Percentiles rank a stretch among this genome's conserved stretches.
phyloP scores from a whole-genome alignment of 305 asterid species.

The Fraxinus paxiana region DNA sequence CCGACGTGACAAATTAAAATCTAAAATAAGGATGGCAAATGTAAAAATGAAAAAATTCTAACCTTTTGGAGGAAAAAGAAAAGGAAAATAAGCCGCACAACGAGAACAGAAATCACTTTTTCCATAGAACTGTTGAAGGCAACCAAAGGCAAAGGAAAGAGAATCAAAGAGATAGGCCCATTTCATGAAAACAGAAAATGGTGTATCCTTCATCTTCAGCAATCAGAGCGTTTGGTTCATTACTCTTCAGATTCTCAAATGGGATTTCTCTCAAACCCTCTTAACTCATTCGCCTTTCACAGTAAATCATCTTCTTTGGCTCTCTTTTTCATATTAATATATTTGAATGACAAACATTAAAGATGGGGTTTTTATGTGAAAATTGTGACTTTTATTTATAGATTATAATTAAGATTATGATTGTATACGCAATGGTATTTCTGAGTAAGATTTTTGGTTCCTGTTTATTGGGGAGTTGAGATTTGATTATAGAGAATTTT shows the following conservation, averaged over 20 bases:
- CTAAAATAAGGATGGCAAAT: no score
- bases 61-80: background rate
- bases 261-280: slow-evolving; percentile 58
- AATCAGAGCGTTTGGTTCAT: slow-evolving; percentile 52
- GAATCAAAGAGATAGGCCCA: background rate
- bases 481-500: background rate
- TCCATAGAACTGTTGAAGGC: background rate
- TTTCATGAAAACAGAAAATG: slow-evolving; percentile 25
- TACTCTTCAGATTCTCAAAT: slow-evolving; percentile 56
- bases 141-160: background rate
- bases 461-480: background rate
- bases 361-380: background rate
- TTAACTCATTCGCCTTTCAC: slow-evolving; percentile 25
- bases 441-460: background rate
- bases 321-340: background rate
- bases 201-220: slow-evolving; percentile 41
- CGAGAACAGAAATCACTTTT: background rate
- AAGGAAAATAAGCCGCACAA: background rate
- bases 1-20: no score
- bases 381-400: slow-evolving; percentile 12
- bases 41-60: no score
- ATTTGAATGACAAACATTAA: background rate
- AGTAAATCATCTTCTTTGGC: slow-evolving; percentile 31
- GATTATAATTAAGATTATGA: background rate
- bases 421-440: background rate